Base-by-base conservation (phyloP, 306 rosid genomes). In the Pterocarpus macrocarpus region DNA sequence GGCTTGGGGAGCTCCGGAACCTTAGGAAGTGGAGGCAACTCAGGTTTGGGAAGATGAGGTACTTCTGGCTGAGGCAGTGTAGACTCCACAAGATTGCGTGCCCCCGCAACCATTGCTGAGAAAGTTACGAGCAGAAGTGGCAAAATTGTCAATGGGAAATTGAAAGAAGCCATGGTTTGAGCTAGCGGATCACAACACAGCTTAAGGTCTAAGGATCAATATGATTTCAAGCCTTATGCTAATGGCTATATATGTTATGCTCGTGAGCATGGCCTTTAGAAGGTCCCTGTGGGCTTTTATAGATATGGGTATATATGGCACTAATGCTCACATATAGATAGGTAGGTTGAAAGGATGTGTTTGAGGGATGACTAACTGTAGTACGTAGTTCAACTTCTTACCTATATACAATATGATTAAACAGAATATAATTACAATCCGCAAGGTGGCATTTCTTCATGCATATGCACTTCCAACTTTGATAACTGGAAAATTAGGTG, bases 61-160 rank as follows among this genome's bases (percentile, higher is more conserved):
- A 45, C 47, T 43, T 76, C 16, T 35, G 77, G 65, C 70, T 39
- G 33, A 3, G 76, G 64, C 43, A 70, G 11, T 5, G 89, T 62
- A 32, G 47, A 45, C 34, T 86, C 76, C 14, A 62, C 10, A 35
- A 86, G 89, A 67, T 22, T 32, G 57, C 80, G 81, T 33, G 84
- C 84, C 35, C 71, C 86, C 0, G 68, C 64, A 41, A 59, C 71
- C 38, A 78, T 44, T 70, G 80, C 11, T 4, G 53, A 67, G 3
- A 75, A 38, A 22, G 73, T 71, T n/a, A 72, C 1, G 11, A 81
- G 73, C 44, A 85, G 3, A 4, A 80, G 56, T 2, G 70, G 71
- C 16, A 80, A 44, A 41, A 71, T 22, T 30, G 44, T 36, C 34
- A 65, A 28, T 61, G 39, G 28, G 32, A 67, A 53, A 34, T 50